A percentile compares a stretch with the other conserved stretches of the same genome.
Conservation (phyloP, 2,329 filamentous ascomycete genomes). For the Xylariaceae sp. region DNA sequence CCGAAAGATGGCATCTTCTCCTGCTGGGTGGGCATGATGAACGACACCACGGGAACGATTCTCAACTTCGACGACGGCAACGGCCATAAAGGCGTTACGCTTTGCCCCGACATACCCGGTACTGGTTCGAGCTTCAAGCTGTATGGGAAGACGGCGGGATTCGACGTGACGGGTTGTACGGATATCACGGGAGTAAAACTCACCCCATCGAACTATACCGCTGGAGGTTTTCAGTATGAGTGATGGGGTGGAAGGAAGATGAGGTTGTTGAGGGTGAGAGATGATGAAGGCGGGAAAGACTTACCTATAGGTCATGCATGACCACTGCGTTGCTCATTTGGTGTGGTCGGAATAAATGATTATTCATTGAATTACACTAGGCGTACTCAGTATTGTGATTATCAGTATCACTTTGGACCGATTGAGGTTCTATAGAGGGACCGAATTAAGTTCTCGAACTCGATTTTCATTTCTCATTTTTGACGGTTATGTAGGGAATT, state of each 20-base stretch:
- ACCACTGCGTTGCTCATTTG: neutral
- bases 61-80: constrained; percentile 30
- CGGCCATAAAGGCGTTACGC: constrained; percentile 24
- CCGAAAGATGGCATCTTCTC: constrained; percentile 46
- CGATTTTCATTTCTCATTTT: neutral
- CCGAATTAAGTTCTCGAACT: neutral
- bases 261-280: neutral
- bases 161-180: constrained; percentile 31
- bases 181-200: constrained; percentile 32
- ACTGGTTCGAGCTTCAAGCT: constrained; percentile 26
- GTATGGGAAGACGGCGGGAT: constrained; percentile 26
- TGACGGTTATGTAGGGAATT: neutral
- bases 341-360: neutral
- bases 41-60: constrained; percentile 24
- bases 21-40: constrained; percentile 39
- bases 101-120: constrained; percentile 22
- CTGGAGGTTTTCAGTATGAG: constrained; percentile 39
- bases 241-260: constrained; percentile 16
- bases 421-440: neutral
- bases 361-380: neutral
- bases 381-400: constrained; percentile 1
- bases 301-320: neutral
- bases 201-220: constrained; percentile 20
- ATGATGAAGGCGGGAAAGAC: neutral
- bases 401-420: neutral